A percentile compares a stretch with the other conserved stretches of the same genome.
Conservation (phyloP, 2,329 filamentous ascomycete genomes). For the Coniochaeta hoffmannii region DNA sequence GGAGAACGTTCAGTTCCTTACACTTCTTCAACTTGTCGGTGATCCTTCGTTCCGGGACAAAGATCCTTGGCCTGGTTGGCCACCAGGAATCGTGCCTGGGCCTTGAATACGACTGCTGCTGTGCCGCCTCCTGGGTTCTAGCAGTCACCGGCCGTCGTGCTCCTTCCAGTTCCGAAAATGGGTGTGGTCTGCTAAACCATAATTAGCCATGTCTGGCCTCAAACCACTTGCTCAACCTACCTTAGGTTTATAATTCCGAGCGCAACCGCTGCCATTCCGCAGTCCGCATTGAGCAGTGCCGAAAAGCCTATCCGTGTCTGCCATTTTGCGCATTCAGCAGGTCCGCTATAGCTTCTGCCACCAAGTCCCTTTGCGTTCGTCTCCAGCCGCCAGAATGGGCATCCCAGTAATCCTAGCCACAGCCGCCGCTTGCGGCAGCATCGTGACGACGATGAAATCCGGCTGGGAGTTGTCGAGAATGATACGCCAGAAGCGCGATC, state of each 20-base stretch:
- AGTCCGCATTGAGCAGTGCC: too few species aligned
- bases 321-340: not conserved
- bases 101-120: too few species aligned
- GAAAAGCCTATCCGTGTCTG: too few species aligned
- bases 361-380: not conserved
- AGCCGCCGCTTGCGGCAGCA: slow-evolving; percentile 18
- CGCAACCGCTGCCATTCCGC: too few species aligned
- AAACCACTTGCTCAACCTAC: too few species aligned
- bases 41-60: too few species aligned
- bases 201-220: too few species aligned
- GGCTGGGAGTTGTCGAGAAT: slow-evolving; percentile 21
- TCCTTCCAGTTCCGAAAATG: not conserved
- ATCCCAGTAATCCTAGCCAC: slow-evolving; percentile 17
- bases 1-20: too few species aligned
- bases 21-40: too few species aligned
- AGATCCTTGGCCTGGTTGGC: too few species aligned
- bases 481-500: slow-evolving; percentile 19
- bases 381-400: slow-evolving; percentile 10
- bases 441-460: slow-evolving; percentile 21
- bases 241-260: too few species aligned
- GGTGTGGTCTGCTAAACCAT: not conserved
- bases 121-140: not conserved
- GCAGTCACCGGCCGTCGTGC: not conserved
- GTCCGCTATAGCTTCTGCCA: not conserved
- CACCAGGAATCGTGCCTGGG: too few species aligned